phyloP scores from a whole-genome alignment of 805 yeast species.

The Isabelozyma rhagii region DNA sequence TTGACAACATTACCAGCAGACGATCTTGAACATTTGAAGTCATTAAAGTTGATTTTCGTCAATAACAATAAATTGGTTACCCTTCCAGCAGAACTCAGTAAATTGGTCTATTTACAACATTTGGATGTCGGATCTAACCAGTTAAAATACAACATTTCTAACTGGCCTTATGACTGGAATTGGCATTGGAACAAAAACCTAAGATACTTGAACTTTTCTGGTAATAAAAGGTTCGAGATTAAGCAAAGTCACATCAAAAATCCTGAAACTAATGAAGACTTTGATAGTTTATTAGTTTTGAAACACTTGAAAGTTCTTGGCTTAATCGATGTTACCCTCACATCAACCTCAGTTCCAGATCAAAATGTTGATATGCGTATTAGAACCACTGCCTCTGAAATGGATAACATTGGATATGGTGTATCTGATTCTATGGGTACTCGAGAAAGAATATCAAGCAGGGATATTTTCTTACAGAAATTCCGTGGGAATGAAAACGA shows the following conservation, averaged over 20 bases:
- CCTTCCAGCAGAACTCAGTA: slow-evolving; percentile 83
- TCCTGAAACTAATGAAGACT: slow-evolving; percentile 58
- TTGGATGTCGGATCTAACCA: slow-evolving; percentile 91
- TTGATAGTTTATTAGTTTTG: slow-evolving; percentile 63
- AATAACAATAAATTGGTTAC: slow-evolving; percentile 85
- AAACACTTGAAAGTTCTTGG: slow-evolving; percentile 74
- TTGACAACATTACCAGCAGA: slow-evolving; percentile 81
- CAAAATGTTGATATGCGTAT: slow-evolving; percentile 80
- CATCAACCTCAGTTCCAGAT: slow-evolving; percentile 86
- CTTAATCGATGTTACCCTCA: slow-evolving; percentile 90
- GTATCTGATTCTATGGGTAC: slow-evolving; percentile 84
- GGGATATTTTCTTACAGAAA: slow-evolving; percentile 84
- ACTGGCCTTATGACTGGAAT: slow-evolving; percentile 96
- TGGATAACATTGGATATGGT: slow-evolving; percentile 79
- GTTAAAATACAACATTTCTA: slow-evolving; percentile 86
- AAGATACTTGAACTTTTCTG: slow-evolving; percentile 83
- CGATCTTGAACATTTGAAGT: slow-evolving; percentile 62
- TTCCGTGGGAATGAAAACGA: slow-evolving; percentile 86
- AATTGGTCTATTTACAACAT: slow-evolving; percentile 57
- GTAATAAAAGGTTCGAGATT: slow-evolving; percentile 88
- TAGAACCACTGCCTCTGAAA: slow-evolving; percentile 81
- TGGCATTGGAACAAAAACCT: slow-evolving; percentile 84
- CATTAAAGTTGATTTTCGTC: slow-evolving; percentile 59
- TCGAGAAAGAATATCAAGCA: slow-evolving; percentile 59
- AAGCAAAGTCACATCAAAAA: slow-evolving; percentile 57